Conservation (phyloP, 2,329 filamentous ascomycete species). For the Myriosclerotinia curreyana region DNA sequence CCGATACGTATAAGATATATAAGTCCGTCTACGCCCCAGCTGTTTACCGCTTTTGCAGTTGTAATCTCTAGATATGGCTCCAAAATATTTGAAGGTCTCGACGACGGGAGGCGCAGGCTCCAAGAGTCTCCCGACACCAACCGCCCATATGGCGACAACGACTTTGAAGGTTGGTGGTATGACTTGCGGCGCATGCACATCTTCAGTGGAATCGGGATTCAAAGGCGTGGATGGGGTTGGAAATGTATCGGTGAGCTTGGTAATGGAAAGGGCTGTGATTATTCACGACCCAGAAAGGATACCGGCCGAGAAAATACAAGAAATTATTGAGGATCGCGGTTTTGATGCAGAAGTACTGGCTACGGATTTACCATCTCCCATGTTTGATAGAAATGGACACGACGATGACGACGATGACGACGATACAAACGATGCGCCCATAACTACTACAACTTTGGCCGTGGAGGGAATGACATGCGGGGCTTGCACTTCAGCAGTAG, state of each 20-base stretch:
- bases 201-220: constrained; percentile 90
- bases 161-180: constrained; percentile 88
- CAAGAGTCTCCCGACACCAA: constrained; percentile 28
- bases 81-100: constrained; percentile 35
- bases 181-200: constrained; percentile 92
- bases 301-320: constrained; percentile 70
- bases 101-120: constrained; percentile 26
- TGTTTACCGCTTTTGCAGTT: background rate
- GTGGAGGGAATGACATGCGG: constrained; percentile 90
- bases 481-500: constrained; percentile 81
- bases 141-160: constrained; percentile 74
- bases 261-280: constrained; percentile 94
- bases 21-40: constrained; percentile 6
- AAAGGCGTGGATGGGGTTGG: constrained; percentile 76
- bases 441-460: constrained; percentile 70
- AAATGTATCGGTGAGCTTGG: constrained; percentile 84
- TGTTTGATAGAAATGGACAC: constrained; percentile 40
- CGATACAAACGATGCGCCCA: constrained; percentile 37
- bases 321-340: constrained; percentile 86
- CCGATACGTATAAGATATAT: constrained; percentile 18
- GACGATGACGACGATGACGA: constrained; percentile 40
- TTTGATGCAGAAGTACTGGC: constrained; percentile 90
- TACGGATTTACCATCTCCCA: constrained; percentile 65
- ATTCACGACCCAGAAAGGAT: constrained; percentile 79
- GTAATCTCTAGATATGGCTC: constrained; percentile 33